Conservation (phyloP, 345 rosid species). For the Luvunga scandens region DNA sequence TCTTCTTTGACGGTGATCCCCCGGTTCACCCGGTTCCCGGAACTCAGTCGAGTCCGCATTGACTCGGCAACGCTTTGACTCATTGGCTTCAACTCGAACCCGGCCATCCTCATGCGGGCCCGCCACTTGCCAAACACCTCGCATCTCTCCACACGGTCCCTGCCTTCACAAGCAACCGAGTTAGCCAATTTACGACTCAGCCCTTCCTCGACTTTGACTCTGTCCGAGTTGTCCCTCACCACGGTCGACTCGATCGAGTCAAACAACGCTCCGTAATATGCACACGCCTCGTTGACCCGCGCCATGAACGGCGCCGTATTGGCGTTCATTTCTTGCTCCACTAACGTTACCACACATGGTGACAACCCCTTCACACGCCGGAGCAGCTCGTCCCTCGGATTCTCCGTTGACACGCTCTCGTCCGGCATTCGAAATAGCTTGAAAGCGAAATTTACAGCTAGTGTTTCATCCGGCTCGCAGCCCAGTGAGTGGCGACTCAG, state of each 20-base stretch:
- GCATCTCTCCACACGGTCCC: slow-evolving; percentile 83
- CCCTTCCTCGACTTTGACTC: slow-evolving; percentile 62
- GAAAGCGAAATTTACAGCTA: slow-evolving; percentile 85
- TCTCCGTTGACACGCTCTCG: slow-evolving; percentile 87
- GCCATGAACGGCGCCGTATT: slow-evolving; percentile 71
- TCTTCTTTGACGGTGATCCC: slow-evolving; percentile 81
- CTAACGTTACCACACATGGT: slow-evolving; percentile 77
- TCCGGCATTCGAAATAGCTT: slow-evolving; percentile 69
- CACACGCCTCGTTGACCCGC: slow-evolving; percentile 51
- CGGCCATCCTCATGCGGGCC: slow-evolving; percentile 95
- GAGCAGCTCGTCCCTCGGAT: slow-evolving; percentile 87
- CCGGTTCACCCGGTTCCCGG: slow-evolving; percentile 46
- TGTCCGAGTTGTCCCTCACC: slow-evolving; percentile 35
- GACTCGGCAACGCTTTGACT: slow-evolving; percentile 57
- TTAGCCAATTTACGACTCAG: slow-evolving; percentile 63
- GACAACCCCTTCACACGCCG: slow-evolving; percentile 72
- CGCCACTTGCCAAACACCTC: slow-evolving; percentile 97
- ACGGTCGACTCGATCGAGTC: slow-evolving; percentile 74
- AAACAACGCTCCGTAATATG: slow-evolving; percentile 68
- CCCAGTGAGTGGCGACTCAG: slow-evolving; percentile 65
- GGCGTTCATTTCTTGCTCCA: slow-evolving; percentile 69
- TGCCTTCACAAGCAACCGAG: slow-evolving; percentile 85
- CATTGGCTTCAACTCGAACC: slow-evolving; percentile 62
- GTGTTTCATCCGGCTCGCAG: slow-evolving; percentile 58
- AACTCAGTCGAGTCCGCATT: slow-evolving; percentile 46